These are phyloP conservation scores for Alternaria gansuensis DNA, from an alignment of 2,329 filamentous ascomycete species.

Conservation along the genomic window DNA sequence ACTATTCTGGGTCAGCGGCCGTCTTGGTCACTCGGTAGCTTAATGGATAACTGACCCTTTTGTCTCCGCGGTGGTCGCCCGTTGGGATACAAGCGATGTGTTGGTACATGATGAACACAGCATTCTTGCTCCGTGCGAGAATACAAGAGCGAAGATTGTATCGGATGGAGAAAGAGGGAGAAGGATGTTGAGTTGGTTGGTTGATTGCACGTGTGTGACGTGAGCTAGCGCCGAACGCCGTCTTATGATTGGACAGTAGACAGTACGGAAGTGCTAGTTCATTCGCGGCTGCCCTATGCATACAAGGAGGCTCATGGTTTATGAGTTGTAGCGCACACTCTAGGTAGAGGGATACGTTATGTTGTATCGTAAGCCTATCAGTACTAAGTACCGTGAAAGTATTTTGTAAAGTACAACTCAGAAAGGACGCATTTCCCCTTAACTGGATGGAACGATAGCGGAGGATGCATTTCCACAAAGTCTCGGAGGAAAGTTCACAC, in stretches of 20 bases:
- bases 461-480: neutral
- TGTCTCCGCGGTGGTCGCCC: constrained; percentile 33
- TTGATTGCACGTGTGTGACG: constrained; percentile 11
- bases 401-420: neutral
- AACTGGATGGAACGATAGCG: neutral
- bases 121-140: constrained; percentile 2
- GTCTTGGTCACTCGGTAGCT: neutral
- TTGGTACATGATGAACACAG: constrained; percentile 24
- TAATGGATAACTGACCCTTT: constrained; percentile 35
- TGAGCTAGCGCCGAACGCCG: constrained; percentile 15
- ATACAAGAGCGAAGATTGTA: constrained; percentile 4
- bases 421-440: neutral
- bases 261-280: constrained; percentile 1
- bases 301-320: neutral
- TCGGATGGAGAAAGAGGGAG: neutral
- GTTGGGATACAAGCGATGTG: constrained; percentile 38
- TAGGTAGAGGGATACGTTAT: neutral
- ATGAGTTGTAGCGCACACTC: neutral
- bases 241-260: constrained; percentile 5
- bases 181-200: neutral
- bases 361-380: neutral
- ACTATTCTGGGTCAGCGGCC: constrained; percentile 23
- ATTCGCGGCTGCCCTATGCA: neutral
- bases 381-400: neutral
- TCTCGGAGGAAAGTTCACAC: too few relatives aligned